A percentile compares a stretch with the other conserved stretches of the same genome.
Evolutionary conservation across 176 grass and related monocot species (phyloP).

Genomic region (Leersia perrieri): DNA sequence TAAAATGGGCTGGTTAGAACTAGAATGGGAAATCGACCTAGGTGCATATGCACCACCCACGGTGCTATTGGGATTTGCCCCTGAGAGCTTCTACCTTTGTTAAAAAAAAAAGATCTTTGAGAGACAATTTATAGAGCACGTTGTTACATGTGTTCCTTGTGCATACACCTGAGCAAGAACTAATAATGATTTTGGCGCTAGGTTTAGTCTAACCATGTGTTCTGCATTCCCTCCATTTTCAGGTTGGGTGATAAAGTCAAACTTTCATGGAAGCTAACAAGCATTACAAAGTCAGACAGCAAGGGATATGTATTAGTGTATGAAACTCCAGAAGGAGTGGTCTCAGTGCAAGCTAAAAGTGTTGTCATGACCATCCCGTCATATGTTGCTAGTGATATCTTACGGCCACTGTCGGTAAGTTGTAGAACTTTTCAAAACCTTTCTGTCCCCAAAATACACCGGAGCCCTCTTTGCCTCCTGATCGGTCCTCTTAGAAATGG

Average conservation of each 20-base stretch:
- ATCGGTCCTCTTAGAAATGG: not conserved
- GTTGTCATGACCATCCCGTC: constrained; percentile 90
- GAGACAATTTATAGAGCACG: constrained; percentile 1
- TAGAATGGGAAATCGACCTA: too few species aligned
- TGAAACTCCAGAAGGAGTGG: constrained; percentile 74
- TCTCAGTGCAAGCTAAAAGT: constrained; percentile 67
- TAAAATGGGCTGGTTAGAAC: too few species aligned
- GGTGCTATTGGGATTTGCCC: too few species aligned
- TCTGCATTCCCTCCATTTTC: constrained; percentile 27
- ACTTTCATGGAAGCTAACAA: constrained; percentile 84
- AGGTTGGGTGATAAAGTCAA: constrained; percentile 90
- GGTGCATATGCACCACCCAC: too few species aligned
- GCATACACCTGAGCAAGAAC: not conserved
- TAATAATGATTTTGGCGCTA: not conserved
- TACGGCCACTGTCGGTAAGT: constrained; percentile 93
- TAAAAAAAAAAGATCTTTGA: not conserved
- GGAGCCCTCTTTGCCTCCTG: not conserved
- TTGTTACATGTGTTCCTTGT: not conserved
- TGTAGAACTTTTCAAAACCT: not conserved
- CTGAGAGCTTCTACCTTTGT: too few species aligned
- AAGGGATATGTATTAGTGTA: constrained; percentile 75
- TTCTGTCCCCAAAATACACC: constrained; percentile 7
- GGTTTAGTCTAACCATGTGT: not conserved
- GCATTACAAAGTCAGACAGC: constrained; percentile 69
- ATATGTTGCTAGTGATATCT: constrained; percentile 75